phyloP scores from a whole-genome alignment of 768 basidiomycete genomes.

The Phallus indusiatus region DNA sequence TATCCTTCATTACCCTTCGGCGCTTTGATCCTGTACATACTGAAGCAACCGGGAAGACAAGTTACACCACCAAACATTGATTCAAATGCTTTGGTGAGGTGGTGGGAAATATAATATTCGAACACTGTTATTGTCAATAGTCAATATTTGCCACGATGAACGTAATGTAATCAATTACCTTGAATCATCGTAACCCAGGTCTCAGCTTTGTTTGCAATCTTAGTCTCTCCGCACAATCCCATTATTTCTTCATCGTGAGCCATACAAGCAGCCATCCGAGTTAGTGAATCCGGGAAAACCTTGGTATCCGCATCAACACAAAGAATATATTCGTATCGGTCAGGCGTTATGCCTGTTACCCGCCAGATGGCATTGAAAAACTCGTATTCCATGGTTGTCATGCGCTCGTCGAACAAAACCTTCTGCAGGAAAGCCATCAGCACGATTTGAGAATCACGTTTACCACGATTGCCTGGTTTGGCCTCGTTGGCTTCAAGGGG shows the following conservation, averaged over 20 bases:
- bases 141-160: neutral
- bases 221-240: slow-evolving; percentile 98
- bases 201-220: slow-evolving; percentile 98
- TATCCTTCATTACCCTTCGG: slow-evolving; percentile 94
- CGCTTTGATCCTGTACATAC: slow-evolving; percentile 99
- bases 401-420: slow-evolving; percentile 99
- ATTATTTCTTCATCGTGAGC: slow-evolving; percentile 96
- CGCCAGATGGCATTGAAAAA: slow-evolving; percentile 99
- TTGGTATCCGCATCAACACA: slow-evolving; percentile 98
- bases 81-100: slow-evolving; percentile 98
- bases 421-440: slow-evolving; percentile 98
- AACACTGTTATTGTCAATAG: slow-evolving; percentile 52
- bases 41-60: slow-evolving; percentile 98
- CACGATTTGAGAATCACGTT: slow-evolving; percentile 96
- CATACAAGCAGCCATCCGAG: slow-evolving; percentile 95
- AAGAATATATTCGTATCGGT: slow-evolving; percentile 89
- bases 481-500: slow-evolving; percentile 78
- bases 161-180: slow-evolving; percentile 43
- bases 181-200: slow-evolving; percentile 99
- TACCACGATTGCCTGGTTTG: slow-evolving; percentile 97
- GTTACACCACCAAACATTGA: slow-evolving; percentile 99
- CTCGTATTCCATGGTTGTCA: slow-evolving; percentile 99
- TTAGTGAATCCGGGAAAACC: slow-evolving; percentile 96
- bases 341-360: slow-evolving; percentile 89
- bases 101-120: slow-evolving; percentile 99